A percentile compares a stretch with the other conserved stretches of the same genome.
phyloP scores from a whole-genome alignment of 192 early-diverging fungal species.

The Coemansia sp. region DNA sequence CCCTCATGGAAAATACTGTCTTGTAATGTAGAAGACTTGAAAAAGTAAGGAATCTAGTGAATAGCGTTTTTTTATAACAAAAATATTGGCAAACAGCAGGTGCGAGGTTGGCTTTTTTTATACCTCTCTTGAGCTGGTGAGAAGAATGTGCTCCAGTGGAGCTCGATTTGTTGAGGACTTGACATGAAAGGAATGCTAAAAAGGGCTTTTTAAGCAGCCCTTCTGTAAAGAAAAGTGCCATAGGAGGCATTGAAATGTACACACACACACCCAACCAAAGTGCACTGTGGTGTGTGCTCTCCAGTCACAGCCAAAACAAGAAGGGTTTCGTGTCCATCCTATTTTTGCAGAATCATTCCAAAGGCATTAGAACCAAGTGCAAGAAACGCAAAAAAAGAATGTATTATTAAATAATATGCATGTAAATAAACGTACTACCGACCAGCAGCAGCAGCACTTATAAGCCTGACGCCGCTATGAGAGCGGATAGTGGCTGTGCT shows the following conservation, averaged over 20 bases:
- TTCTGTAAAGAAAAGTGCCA: background rate
- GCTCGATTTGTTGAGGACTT: background rate
- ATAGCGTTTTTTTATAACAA: background rate
- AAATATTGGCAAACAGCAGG: background rate
- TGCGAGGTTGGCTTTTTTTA: background rate
- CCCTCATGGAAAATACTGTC: background rate
- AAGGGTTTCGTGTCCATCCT: background rate
- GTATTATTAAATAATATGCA: background rate
- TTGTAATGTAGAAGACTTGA: background rate
- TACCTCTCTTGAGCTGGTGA: background rate
- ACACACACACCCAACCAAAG: background rate
- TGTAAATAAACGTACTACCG: background rate
- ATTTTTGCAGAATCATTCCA: background rate
- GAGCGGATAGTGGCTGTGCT: background rate
- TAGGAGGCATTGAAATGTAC: background rate
- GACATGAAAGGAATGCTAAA: background rate
- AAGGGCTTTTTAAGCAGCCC: background rate
- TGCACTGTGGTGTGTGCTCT: background rate
- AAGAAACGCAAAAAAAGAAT: background rate
- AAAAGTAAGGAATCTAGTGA: background rate
- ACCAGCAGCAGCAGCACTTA: slow-evolving; percentile 2
- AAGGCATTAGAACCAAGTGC: too few species aligned
- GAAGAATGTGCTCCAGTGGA: background rate
- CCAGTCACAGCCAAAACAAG: background rate
- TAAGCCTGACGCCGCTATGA: background rate